Evolutionary conservation across 2,329 filamentous ascomycete species (phyloP).

Genomic region (Colletotrichum viniferum): DNA sequence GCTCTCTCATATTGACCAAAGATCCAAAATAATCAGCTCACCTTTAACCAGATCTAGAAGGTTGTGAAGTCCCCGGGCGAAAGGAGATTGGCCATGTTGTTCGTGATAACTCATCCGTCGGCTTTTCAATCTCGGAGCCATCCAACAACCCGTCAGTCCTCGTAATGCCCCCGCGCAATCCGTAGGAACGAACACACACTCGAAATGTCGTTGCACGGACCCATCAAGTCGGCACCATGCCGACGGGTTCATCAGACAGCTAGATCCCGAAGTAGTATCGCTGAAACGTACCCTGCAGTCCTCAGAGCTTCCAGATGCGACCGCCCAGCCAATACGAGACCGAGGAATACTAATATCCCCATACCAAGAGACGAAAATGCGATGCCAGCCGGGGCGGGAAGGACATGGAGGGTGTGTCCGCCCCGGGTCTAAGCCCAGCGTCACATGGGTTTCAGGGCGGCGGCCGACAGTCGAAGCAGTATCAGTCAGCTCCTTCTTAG

Average conservation of each 20-base stretch:
- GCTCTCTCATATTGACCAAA: no score
- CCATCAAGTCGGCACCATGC: not conserved
- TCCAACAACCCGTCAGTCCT: not conserved
- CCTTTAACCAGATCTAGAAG: no score
- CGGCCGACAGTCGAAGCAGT: not conserved
- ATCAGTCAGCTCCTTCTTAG: not conserved
- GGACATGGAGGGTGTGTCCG: not conserved
- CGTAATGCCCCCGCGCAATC: not conserved
- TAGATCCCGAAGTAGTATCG: not conserved
- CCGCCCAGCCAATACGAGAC: not conserved
- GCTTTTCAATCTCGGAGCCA: not conserved
- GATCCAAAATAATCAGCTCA: no score
- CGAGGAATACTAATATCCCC: not conserved
- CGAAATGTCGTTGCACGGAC: slow-evolving; percentile 5
- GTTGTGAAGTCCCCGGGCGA: not conserved
- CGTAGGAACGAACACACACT: not conserved
- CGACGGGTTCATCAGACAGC: not conserved
- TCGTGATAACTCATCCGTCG: not conserved
- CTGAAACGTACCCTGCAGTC: not conserved
- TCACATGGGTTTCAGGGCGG: not conserved
- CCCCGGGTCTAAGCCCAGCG: not conserved
- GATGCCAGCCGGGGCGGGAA: not conserved
- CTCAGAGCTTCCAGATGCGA: not conserved
- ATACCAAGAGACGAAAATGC: not conserved
- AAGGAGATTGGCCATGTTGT: not conserved